Base-by-base conservation (phyloP, 1,139 yeast species). In the Diutina siamensis region DNA sequence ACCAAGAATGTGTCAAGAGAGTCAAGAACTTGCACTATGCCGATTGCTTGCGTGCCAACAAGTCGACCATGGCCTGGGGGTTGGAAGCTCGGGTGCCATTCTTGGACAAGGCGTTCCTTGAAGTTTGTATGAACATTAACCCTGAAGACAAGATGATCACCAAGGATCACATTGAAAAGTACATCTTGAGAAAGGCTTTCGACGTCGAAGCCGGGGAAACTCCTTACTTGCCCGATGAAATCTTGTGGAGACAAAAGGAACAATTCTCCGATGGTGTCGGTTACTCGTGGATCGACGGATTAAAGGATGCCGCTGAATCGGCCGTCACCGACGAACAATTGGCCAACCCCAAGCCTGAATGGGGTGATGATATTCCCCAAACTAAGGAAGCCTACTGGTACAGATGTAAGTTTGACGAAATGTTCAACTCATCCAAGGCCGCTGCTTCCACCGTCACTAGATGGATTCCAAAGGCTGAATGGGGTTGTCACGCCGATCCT, bases 11-110 rank as follows among this genome's bases (percentile, higher is more conserved):
- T 68, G 96, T 94, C 51, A 73, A 83, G 70, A 79, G 99, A 65
- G 97, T 92, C 57, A 87, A 92, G 76, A 89, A 92, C 89, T 76
- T 92, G 68, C 97, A 92, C 67, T 81, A 81, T 57, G 89, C 98
- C 52, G 98, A 92, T 71, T 89, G 97, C 72, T 74, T 92, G 63
- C 83, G 99, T 67, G 99, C 99, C 55, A 92, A 92, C 86, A 92
- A 92, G 72, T 89, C 97, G 33, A 92, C 99, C 51, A 86, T 92
- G 97, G 98, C 99, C 38, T 92, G 99, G 99, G 99, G 99, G 65
- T 78, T 92, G 55, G 99, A 92, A 72, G 98, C 98, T 50, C 85
- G 99, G 71, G 98, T 92, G 57, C 99, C 99, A 54, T 92, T 92
- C 83, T 78, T 92, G 69, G 99, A 92, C 68, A 86, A 81, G 71